Base-by-base conservation (phyloP, 192 early-diverging fungal species). In the Rhizophagus sp. region DNA sequence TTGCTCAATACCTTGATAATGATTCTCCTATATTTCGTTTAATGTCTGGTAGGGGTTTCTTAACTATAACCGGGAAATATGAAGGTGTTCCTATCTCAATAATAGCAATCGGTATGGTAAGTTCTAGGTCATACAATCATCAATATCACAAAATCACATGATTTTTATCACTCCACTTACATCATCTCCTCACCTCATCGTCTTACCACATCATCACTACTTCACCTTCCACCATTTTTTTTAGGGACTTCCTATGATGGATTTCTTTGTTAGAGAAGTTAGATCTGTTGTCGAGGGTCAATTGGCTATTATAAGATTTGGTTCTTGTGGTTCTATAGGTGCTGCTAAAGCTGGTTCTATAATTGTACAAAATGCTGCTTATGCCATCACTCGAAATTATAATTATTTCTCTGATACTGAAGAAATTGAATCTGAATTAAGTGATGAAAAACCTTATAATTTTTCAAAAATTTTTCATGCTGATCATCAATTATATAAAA, bases 211-310 rank as follows among this genome's bases (percentile, higher is more conserved):
- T 30, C 27, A 30, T 30, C 27, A n/a, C n/a, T n/a, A n/a, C n/a
- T n/a, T n/a, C n/a, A n/a, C n/a, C n/a, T n/a, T n/a, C n/a, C n/a
- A n/a, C n/a, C n/a, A n/a, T n/a, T n/a, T n/a, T n/a, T 5, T 15
- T 22, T 73, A 68, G 91, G 97, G 97, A 19, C 80, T 89, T 9
- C 83, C 93, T 1, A 96, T 95, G 92, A 95, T 95, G 91, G 97
- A 98, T 83, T 95, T 98, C 76, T 93, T 98, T 76, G 90, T 98
- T 17, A 89, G 97, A 24, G 97, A 98, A 83, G 87, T 89, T n/a
- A 89, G 97, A 57, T 92, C 93, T 36, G 90, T 94, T 11, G 89
- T 92, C 2, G 81, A 89, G 17, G 97, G 97, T 1, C 92, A 92
- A 4, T 76, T 98, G 80, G 78, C 87, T 12, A 94, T 97, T 27